A percentile compares a stretch with the other conserved stretches of the same genome.
Evolutionary conservation across 2,329 filamentous ascomycete genomes (phyloP).

Genomic region (Periconia sp.): DNA sequence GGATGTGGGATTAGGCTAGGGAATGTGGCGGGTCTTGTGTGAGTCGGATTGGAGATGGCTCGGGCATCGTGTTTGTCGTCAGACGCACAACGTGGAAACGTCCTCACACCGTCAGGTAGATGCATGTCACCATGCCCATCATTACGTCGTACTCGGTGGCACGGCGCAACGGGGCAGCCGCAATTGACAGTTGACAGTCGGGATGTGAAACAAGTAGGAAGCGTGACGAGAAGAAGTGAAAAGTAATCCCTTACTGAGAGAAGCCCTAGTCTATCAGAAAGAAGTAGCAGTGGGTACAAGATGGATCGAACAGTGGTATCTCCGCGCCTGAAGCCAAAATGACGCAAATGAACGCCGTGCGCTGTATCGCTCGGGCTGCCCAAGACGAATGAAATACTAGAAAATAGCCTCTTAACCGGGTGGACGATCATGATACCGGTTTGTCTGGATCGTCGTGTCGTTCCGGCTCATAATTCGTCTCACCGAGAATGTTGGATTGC

Average conservation of each 20-base stretch:
- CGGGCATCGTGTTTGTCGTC: too few relatives aligned
- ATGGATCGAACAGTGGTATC: slow-evolving; percentile 11
- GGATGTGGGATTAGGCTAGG: too few relatives aligned
- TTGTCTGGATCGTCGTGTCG: slow-evolving; percentile 33
- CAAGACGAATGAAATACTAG: slow-evolving; percentile 5
- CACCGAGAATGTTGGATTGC: slow-evolving; percentile 45
- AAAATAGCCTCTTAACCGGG: not conserved
- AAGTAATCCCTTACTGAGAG: not conserved
- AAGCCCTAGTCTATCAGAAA: not conserved
- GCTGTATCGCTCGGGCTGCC: slow-evolving; percentile 7
- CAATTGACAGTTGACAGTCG: not conserved
- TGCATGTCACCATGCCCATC: not conserved
- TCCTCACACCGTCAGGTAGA: not conserved
- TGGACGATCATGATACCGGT: slow-evolving; percentile 8
- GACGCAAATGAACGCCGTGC: slow-evolving; percentile 8
- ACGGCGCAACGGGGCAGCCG: too few relatives aligned
- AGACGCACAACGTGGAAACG: too few relatives aligned
- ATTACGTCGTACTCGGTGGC: too few relatives aligned
- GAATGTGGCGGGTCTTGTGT: too few relatives aligned
- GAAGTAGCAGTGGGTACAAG: slow-evolving; percentile 2
- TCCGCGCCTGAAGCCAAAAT: slow-evolving; percentile 5
- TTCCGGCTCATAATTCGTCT: slow-evolving; percentile 52
- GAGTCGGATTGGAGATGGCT: too few relatives aligned
- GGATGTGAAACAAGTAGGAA: slow-evolving; percentile 1
- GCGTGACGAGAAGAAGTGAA: not conserved